Evolutionary conservation across 2,329 filamentous ascomycete species (phyloP).

Genomic region (Fusarium begoniae): DNA sequence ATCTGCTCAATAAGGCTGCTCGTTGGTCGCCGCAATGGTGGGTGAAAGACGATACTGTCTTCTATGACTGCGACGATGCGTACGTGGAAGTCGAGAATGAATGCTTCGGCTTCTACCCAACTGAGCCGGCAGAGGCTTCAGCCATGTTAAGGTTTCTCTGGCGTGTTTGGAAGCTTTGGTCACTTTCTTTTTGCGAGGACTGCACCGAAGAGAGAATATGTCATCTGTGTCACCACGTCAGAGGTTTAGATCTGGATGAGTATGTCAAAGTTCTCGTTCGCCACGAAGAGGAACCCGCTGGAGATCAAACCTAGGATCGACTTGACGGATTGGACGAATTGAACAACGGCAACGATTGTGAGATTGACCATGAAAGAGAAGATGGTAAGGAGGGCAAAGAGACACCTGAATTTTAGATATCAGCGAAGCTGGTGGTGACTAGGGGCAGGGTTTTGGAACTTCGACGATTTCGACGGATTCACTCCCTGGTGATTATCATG

Average conservation of each 20-base stretch:
- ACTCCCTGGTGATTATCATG: not conserved
- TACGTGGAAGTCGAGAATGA: not conserved
- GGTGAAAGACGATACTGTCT: not conserved
- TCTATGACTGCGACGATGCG: not conserved
- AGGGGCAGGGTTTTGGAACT: not conserved
- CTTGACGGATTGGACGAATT: too few relatives aligned
- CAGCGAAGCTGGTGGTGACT: not conserved
- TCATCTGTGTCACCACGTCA: too few relatives aligned
- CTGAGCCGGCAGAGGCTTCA: rapidly evolving
- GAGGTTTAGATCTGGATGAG: rapidly evolving
- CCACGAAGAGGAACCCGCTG: not conserved
- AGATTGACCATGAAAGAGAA: not conserved
- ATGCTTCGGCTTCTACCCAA: rapidly evolving
- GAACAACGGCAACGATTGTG: too few relatives aligned
- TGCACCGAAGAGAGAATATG: too few relatives aligned
- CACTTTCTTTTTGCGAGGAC: too few relatives aligned
- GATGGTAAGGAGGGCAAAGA: rapidly evolving
- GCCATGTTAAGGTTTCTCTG: not conserved
- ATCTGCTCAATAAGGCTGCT: not conserved
- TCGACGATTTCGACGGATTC: rapidly evolving
- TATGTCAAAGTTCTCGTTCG: not conserved
- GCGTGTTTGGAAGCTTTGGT: rapidly evolving
- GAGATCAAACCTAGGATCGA: not conserved
- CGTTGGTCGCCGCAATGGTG: too few relatives aligned
- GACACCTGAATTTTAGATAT: too few relatives aligned